Base-by-base conservation (phyloP, 768 basidiomycete species). In the Butyriboletus loyo region DNA sequence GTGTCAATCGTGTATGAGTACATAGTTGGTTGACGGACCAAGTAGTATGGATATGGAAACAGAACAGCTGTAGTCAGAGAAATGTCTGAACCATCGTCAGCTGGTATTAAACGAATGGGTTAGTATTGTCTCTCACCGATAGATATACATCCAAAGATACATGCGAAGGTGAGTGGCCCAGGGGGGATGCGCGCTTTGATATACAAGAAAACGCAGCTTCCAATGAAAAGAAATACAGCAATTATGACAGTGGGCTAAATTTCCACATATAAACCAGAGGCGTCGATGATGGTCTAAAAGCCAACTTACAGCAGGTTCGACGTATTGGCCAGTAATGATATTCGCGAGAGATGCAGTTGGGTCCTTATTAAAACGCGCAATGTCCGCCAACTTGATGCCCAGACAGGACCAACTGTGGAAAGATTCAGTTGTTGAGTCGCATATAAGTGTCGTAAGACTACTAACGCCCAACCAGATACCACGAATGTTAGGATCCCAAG, bases 11-110 rank as follows among this genome's bases (percentile, higher is more conserved):
- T 28, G 14, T 25, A 17, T 36, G 24, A 32, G 25, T 8, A 37
- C 5, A 22, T 6, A 22, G 27, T 19, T 19, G 15, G 13, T 41
- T 10, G 45, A 61, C 75, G 54, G 47, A 77, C 77, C 49, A 46
- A 57, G 65, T 89, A 90, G 61, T 77, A 79, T 2, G 87, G 81
- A 56, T 74, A 89, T 1, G 88, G 88, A 59, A 79, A 84, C 8
- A 90, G 67, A 13, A 67, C 77, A 1, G 81, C 79, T 0, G 81
- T 82, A 0, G 80, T 83, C 17, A 87, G 59, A 15, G 71, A 68
- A 17, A 86, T 83, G 58, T 87, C 87, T 85, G 53, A 22, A 51
- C 6, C 31, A 50, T 9, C 24, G 28, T 60, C 17, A 53, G 39
- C 10, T 25, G 30, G 6, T 17, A 32, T 46, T 13, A 28, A 14